Evolutionary conservation across 208 protist genomes (phyloP), one percentile per base, ranked within the genome.

Genomic region (Porcisia deanei): DNA sequence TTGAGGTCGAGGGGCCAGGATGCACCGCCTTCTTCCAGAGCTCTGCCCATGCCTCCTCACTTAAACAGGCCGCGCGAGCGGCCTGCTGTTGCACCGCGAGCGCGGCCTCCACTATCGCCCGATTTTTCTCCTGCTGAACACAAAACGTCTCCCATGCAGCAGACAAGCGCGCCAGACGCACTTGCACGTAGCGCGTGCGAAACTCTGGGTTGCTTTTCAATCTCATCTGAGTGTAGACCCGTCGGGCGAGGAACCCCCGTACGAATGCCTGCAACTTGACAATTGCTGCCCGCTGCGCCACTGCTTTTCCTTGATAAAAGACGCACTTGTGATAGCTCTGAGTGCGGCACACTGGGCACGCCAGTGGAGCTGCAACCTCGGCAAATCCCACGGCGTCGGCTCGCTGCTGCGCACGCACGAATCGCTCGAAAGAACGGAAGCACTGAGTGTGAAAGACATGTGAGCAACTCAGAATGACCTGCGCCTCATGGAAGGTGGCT

Each of bases 371-470:
- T 0, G 68, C 71, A 3, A 85, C 52, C 41, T 61, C 80, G 14
- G 68, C 80, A 16, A 79, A 7, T 8, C 61, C 75, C 25, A 71
- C 64, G 1, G 63, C 74, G 37, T 92, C 87, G 16, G 71, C 85
- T 20, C 88, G 71, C 79, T 88, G 84, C 54, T 86, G 85, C 6
- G 69, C 68, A 5, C 91, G 80, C n/a, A 83, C 83, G 71, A 93
- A 88, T 22, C 84, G 85, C 82, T 97, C 93, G 75, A 97, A 95
- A 16, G 90, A 84, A n/a, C 69, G 76, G 79, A 97, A 95, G 82
- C 93, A 97, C 55, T 85, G 76, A 61, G 91, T 79, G 76, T 97
- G 93, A 55, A 96, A 97, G 20, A 97, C 89, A 78, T 97, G 93
- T 1, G 85, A 92, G 76, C 94, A 97, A 72, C 89, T 96, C 0